These are phyloP conservation scores for Coemansia sp. DNA, from an alignment of 192 early-diverging fungal species.

Conservation along the genomic window DNA sequence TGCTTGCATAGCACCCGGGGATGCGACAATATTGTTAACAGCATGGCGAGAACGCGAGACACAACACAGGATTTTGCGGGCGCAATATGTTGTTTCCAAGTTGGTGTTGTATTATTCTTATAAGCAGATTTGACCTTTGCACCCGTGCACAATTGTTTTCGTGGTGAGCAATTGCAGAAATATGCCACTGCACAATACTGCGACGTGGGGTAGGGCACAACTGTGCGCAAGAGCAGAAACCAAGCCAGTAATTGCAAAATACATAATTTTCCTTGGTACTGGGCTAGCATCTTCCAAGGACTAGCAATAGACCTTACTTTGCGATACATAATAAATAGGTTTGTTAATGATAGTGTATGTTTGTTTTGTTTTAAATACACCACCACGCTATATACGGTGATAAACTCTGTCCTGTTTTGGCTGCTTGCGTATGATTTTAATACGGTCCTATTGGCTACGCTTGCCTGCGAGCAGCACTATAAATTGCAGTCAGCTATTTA, in stretches of 20 bases:
- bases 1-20: background rate
- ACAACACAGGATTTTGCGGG: background rate
- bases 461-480: background rate
- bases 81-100: background rate
- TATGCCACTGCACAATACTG: background rate
- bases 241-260: background rate
- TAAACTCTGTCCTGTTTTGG: background rate
- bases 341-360: background rate
- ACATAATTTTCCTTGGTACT: background rate
- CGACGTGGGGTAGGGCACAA: background rate
- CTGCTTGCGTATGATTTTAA: background rate
- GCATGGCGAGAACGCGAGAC: background rate
- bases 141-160: background rate
- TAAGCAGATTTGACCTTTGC: background rate
- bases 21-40: background rate
- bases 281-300: background rate
- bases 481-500: background rate
- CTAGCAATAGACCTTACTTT: background rate
- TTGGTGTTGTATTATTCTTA: background rate
- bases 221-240: background rate
- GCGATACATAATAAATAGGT: background rate
- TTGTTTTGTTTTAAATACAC: background rate
- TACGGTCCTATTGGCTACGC: background rate
- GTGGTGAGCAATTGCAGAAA: background rate
- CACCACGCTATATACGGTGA: background rate